These are phyloP conservation scores for Erythrobasidium hasegawianum DNA, from an alignment of 1,284 basidiomycete genomes.

Conservation along the genomic window DNA sequence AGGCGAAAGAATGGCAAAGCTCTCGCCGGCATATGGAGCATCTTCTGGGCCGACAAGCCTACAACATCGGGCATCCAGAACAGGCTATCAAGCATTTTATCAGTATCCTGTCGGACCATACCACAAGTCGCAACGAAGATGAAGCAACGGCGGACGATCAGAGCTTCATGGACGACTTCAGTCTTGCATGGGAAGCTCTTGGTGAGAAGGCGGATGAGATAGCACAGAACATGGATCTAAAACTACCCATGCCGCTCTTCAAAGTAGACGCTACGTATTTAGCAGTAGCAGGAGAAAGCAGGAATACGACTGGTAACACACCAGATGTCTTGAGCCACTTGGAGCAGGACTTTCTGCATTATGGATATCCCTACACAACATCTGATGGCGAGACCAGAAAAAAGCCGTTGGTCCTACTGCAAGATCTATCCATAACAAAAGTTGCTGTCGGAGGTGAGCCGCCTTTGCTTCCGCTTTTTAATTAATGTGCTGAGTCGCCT, in stretches of 20 bases:
- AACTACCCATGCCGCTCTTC: constrained; percentile 36
- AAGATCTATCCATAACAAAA: constrained; percentile 39
- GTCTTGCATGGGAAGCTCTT: constrained; percentile 52
- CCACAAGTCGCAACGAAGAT: neutral
- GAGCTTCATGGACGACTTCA: constrained; percentile 53
- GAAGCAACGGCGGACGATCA: constrained; percentile 46
- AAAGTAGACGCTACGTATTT: constrained; percentile 33
- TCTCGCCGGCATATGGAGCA: constrained; percentile 54
- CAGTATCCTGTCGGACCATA: constrained; percentile 44
- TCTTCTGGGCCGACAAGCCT: constrained; percentile 55
- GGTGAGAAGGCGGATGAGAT: constrained; percentile 19
- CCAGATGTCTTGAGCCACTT: constrained; percentile 28
- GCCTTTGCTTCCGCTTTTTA: neutral
- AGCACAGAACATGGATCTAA: constrained; percentile 1
- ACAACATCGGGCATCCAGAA: constrained; percentile 53
- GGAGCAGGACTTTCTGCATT: constrained; percentile 32
- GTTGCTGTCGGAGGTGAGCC: constrained; percentile 47
- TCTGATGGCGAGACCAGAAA: constrained; percentile 23
- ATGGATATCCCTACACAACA: constrained; percentile 29
- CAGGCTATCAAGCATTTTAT: constrained; percentile 54
- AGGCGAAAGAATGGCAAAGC: constrained; percentile 48
- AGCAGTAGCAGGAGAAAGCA: neutral
- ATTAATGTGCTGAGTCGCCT: neutral
- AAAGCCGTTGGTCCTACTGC: constrained; percentile 43
- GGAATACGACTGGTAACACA: neutral